These are phyloP conservation scores for Talaromyces albobiverticillius DNA, from an alignment of 2,329 filamentous ascomycete genomes.

Conservation along the genomic window DNA sequence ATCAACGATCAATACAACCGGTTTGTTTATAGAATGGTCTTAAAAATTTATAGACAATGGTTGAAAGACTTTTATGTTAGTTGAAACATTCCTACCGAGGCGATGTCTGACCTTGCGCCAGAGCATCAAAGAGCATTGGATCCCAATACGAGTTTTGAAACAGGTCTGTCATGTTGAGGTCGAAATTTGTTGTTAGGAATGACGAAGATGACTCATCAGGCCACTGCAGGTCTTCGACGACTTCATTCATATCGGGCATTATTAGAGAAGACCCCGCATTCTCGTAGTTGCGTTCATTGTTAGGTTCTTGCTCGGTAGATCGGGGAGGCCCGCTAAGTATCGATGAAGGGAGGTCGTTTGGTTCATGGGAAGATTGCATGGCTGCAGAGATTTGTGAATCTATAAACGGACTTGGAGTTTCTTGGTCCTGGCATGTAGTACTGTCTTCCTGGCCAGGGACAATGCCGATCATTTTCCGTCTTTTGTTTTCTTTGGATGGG, in stretches of 20 bases:
- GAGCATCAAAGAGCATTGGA: constrained; percentile 28
- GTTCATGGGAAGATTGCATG: neutral
- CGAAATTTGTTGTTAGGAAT: constrained; percentile 23
- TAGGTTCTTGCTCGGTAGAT: neutral
- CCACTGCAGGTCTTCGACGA: constrained; percentile 10
- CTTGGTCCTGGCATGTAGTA: neutral
- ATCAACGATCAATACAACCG: too few relatives aligned
- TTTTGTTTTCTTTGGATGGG: neutral
- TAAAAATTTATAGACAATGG: too few relatives aligned
- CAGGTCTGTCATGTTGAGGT: constrained; percentile 32
- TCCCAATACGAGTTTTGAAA: constrained; percentile 32
- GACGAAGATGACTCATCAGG: constrained; percentile 8
- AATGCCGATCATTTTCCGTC: neutral
- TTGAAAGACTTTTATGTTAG: too few relatives aligned
- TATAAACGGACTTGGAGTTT: neutral
- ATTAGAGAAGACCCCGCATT: neutral
- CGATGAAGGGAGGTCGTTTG: neutral
- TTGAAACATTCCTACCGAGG: neutral
- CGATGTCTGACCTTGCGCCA: constrained; percentile 22
- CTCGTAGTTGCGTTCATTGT: neutral
- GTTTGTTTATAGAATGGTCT: too few relatives aligned
- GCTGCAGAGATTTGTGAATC: too few relatives aligned
- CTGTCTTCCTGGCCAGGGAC: neutral
- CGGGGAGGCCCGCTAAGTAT: neutral
- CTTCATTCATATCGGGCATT: constrained; percentile 17